These are phyloP conservation scores for Macrocystidia cucumis DNA, from an alignment of 1,284 basidiomycete species.

Conservation along the genomic window DNA sequence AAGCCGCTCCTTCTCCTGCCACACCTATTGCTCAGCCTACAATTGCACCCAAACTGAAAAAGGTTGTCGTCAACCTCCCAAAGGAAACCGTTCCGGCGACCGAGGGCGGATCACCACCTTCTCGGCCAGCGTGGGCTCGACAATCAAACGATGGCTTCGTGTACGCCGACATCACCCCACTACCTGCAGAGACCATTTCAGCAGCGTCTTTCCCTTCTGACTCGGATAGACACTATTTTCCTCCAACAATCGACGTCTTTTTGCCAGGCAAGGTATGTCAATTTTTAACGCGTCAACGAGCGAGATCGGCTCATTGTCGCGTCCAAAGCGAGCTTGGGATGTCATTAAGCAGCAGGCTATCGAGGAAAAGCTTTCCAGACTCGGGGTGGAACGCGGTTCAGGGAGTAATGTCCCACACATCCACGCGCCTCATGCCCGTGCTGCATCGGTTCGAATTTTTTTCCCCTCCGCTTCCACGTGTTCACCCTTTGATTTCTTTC, in stretches of 20 bases:
- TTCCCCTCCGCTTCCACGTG: constrained; percentile 17
- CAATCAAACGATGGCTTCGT: constrained; percentile 39
- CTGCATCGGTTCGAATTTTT: constrained; percentile 60
- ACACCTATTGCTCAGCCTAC: no score
- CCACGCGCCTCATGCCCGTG: constrained; percentile 66
- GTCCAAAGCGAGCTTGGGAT: constrained; percentile 59
- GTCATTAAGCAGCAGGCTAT: constrained; percentile 59
- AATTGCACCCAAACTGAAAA: constrained; percentile 54
- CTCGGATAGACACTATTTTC: constrained; percentile 43
- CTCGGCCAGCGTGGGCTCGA: constrained; percentile 55
- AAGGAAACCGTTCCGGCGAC: constrained; percentile 48
- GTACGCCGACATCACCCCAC: constrained; percentile 26
- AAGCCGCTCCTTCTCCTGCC: constrained; percentile 11
- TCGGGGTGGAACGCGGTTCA: constrained; percentile 67
- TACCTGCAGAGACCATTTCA: constrained; percentile 42
- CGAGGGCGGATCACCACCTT: constrained; percentile 33
- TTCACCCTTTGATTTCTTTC: constrained; percentile 15
- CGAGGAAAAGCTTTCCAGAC: constrained; percentile 69
- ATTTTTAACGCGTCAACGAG: neutral
- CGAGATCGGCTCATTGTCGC: neutral
- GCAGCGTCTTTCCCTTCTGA: constrained; percentile 58
- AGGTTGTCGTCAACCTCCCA: constrained; percentile 63
- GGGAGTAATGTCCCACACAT: constrained; percentile 50
- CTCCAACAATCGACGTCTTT: constrained; percentile 67
- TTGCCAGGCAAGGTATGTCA: constrained; percentile 69